Evolutionary conservation across 768 basidiomycete species (phyloP), one percentile per base, ranked within the genome.

Genomic region (Lentinula sp.): DNA sequence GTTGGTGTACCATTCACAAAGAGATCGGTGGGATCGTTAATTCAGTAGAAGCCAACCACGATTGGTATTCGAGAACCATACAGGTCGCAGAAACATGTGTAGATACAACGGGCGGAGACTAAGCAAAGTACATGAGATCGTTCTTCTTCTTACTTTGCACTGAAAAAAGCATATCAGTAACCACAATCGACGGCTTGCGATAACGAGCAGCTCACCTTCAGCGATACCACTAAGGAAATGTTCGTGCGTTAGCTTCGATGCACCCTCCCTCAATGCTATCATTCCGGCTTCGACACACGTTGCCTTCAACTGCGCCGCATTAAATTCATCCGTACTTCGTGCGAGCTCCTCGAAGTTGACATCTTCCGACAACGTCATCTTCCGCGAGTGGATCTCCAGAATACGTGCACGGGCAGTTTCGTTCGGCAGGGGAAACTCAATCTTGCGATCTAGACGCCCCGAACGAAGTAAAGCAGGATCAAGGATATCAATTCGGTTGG

Each of bases 141-240:
- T 98, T 98, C 86, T 98, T 98, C 86, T 99, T 99, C 87, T 98
- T 95, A 75, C 93, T 93, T 84, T 98, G 96, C 60, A 98, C 89
- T 98, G 74, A 55, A 71, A 62, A 52, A 65, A 66, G 64, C 37
- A 43, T 37, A 65, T 75, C 53, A 74, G 65, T 64, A 37, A 64
- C 48, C 23, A 15, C n/a, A 23, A 35, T 28, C 11, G 37, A 31
- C 15, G 28, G 21, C 2, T 34, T n/a, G 15, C 21, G 3, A 13
- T 49, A 34, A 31, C 28, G 59, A 51, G 37, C 50, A n/a, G 63
- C 84, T 63, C 64, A 88, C 90, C 91, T 77, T 94, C 91, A 45
- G 92, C 83, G 62, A 95, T 92, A 55, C 92, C 93, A 69, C 89
- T 92, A 70, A 98, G 76, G 83, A 97, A 98, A 72, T 98, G 95